Conservation (phyloP, 2,329 filamentous ascomycete genomes). For the Fusarium bulbicola region DNA sequence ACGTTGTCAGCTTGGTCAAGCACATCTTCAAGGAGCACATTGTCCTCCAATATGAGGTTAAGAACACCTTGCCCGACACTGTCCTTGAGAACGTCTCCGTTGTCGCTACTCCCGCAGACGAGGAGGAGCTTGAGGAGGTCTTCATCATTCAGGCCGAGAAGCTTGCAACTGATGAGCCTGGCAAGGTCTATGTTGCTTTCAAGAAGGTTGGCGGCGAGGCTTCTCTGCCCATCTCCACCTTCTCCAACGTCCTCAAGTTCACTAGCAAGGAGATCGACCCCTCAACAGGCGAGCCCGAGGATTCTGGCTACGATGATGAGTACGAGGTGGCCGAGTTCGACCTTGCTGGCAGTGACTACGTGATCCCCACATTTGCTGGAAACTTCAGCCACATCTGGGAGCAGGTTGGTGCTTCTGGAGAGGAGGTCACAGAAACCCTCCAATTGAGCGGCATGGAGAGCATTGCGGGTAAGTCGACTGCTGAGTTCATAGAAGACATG, state of each 20-base stretch:
- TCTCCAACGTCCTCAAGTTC: constrained; percentile 95
- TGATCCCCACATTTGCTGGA: constrained; percentile 90
- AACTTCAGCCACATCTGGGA: constrained; percentile 98
- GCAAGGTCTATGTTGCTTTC: constrained; percentile 95
- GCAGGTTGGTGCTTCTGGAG: constrained; percentile 86
- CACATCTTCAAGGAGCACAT: constrained; percentile 98
- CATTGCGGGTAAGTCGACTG: constrained; percentile 77
- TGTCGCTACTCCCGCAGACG: constrained; percentile 79
- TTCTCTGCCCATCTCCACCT: constrained; percentile 80
- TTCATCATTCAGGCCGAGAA: constrained; percentile 92
- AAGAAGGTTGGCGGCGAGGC: constrained; percentile 80
- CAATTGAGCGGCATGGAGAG: constrained; percentile 89
- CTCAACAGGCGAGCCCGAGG: constrained; percentile 90
- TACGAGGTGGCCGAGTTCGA: constrained; percentile 97
- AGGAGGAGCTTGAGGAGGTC: constrained; percentile 87
- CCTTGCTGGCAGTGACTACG: constrained; percentile 89
- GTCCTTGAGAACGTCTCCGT: constrained; percentile 91
- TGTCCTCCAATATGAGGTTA: constrained; percentile 95
- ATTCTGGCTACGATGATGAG: constrained; percentile 93
- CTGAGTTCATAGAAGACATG: not conserved
- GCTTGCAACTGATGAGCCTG: constrained; percentile 84
- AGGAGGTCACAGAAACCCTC: constrained; percentile 90
- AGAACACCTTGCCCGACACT: constrained; percentile 93
- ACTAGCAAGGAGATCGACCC: constrained; percentile 98
- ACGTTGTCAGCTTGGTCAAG: constrained; percentile 92